Conservation (phyloP, 2,329 filamentous ascomycete species). For the Xylariales sp. region DNA sequence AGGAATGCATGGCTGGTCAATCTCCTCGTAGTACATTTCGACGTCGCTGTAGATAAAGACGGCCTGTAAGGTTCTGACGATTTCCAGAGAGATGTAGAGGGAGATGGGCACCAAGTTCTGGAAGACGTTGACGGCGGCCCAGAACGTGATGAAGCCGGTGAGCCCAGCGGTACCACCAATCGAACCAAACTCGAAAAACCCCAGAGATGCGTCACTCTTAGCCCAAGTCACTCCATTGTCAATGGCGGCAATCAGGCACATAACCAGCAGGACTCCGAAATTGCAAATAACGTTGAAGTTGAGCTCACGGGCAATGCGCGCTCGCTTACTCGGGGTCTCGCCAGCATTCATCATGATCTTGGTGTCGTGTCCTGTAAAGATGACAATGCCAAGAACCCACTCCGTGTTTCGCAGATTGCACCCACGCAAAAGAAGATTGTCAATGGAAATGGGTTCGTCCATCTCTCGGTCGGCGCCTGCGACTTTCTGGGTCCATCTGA, state of each 20-base stretch:
- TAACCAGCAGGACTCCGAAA: constrained; percentile 80
- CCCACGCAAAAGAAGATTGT: constrained; percentile 89
- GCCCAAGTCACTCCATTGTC: constrained; percentile 82
- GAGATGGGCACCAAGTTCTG: constrained; percentile 99
- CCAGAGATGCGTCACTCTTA: constrained; percentile 66
- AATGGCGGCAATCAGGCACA: constrained; percentile 84
- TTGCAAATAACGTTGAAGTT: constrained; percentile 99
- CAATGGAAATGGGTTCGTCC: constrained; percentile 90
- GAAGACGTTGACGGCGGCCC: constrained; percentile 89
- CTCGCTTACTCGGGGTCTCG: constrained; percentile 88
- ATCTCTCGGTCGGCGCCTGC: constrained; percentile 66
- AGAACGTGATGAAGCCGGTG: constrained; percentile 94
- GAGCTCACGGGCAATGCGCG: constrained; percentile 84
- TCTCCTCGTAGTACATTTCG: constrained; percentile 93
- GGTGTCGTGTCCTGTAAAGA: constrained; percentile 93
- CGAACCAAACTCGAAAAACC: constrained; percentile 82
- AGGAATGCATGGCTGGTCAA: constrained; percentile 92
- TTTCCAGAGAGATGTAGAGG: constrained; percentile 94
- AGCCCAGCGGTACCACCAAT: constrained; percentile 71
- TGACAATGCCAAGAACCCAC: constrained; percentile 87
- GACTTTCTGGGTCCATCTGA: constrained; percentile 78
- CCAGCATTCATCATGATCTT: constrained; percentile 99
- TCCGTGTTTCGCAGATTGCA: constrained; percentile 94
- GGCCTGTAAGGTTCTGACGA: constrained; percentile 87
- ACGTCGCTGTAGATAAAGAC: constrained; percentile 97